Base-by-base conservation (phyloP, 108 stramenopile genomes). In the Discostella stelligeroides region DNA sequence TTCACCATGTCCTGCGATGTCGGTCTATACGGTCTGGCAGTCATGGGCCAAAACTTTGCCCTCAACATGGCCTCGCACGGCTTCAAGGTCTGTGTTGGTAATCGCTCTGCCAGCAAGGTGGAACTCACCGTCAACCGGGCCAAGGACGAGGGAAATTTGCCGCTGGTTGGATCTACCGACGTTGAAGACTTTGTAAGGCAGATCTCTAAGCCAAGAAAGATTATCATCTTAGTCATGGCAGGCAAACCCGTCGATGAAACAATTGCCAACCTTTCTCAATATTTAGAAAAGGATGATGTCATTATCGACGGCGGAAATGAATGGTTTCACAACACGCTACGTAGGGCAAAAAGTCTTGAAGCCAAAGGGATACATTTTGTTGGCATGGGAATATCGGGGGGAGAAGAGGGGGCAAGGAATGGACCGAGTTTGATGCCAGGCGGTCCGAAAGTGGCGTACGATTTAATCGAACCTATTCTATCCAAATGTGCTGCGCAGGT, bases 1-100 rank as follows among this genome's bases (percentile, higher is more conserved):
- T 34, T 29, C 48, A 75, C 24, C 23, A 86, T 89, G 87, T 86
- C 82, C 63, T 91, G 87, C 65, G 95, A 95, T 68, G 70, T 98
- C 81, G 98, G 98, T 58, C 90, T 99, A 45, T 98, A 92, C 64
- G 98, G 98, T 61, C 81, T 99, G 58, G 98, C 97, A 66, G 95
- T 97, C 56, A 98, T 98, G 98, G 98, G 98, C 42, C 97, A 98
- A 79, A 99, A 98, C 84, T 97, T 99, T 74, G 98, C 98, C 47
- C 85, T 99, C 58, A 99, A 99, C 84, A 94, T 97, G 82, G 96
- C 97, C 1, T 68, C 80, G 39, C 89, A 98, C 61, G 98, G 98
- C 64, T 98, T 98, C 90, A 82, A 81, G 60, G 90, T 98, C 58
- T 86, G 85, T 58, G 97, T 98, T 14, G 89, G 95, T 73, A 99